These are phyloP conservation scores for Stentor roeselii DNA, from an alignment of 73 alveolate genomes.

Conservation along the genomic window DNA sequence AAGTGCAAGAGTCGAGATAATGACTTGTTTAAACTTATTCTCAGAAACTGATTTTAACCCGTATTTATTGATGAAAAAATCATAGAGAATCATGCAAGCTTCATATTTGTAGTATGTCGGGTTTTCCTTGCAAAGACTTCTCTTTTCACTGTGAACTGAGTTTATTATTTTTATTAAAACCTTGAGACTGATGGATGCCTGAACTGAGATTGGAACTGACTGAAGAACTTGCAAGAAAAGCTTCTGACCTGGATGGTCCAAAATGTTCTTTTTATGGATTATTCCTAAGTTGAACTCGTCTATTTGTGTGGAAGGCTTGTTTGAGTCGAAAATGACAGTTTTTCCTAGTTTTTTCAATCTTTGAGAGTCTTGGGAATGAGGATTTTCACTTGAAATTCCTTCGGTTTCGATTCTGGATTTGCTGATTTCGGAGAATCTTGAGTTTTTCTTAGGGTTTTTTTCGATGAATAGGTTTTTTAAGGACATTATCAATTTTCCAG, in stretches of 20 bases:
- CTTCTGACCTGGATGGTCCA: constrained; percentile 16
- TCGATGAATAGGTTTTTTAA: background rate
- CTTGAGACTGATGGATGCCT: background rate
- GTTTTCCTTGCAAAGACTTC: background rate
- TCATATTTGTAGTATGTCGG: background rate
- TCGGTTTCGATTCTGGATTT: no score
- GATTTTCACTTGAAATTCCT: no score
- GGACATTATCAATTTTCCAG: background rate
- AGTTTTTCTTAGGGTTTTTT: no score
- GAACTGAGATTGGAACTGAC: background rate
- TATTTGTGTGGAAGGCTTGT: background rate
- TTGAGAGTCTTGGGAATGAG: no score
- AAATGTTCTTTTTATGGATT: background rate
- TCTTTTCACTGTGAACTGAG: background rate
- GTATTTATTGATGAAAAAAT: background rate
- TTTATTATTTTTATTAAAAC: background rate
- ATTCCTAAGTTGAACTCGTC: background rate
- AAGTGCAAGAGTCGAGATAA: background rate
- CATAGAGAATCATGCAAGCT: constrained; percentile 3
- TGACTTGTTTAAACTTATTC: constrained; percentile 22
- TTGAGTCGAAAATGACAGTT: no score
- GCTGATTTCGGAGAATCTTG: no score
- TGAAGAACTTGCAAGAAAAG: background rate
- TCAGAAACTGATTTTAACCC: constrained; percentile 32
- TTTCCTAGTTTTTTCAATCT: no score